These are phyloP conservation scores for Colletotrichum sansevieriae DNA, from an alignment of 2,329 filamentous ascomycete genomes.

Conservation along the genomic window DNA sequence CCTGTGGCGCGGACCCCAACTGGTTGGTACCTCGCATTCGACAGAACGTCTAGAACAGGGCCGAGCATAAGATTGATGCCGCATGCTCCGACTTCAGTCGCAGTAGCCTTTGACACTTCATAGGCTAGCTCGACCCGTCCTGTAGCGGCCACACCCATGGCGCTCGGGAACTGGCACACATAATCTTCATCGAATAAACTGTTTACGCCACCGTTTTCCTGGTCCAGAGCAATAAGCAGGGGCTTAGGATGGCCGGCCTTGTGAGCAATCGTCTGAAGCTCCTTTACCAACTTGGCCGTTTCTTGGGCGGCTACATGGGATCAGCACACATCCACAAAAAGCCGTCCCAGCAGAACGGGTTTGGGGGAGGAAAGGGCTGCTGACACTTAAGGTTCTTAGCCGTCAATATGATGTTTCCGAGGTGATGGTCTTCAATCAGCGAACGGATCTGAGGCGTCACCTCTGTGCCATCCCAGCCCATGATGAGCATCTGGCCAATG, in stretches of 20 bases:
- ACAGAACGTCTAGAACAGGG: conserved; percentile 92
- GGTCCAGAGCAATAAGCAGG: conserved; percentile 90
- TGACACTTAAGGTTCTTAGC: conserved; percentile 89
- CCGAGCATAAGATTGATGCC: conserved; percentile 97
- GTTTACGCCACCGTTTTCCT: conserved; percentile 98
- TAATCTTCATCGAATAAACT: conserved; percentile 96
- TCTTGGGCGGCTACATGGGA: conserved; percentile 82
- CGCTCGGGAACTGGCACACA: conserved; percentile 95
- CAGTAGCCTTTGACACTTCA: conserved; percentile 91
- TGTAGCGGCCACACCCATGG: conserved; percentile 96
- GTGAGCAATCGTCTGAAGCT: conserved; percentile 92
- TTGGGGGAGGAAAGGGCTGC: conserved; percentile 43
- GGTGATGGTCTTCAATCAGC: conserved; percentile 85
- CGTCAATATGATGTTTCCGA: conserved; percentile 88
- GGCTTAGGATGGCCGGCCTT: conserved; percentile 91
- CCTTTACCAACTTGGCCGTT: conserved; percentile 87
- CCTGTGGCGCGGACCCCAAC: conserved; percentile 90
- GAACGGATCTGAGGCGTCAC: conserved; percentile 86
- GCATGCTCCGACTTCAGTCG: conserved; percentile 90
- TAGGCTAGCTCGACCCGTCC: conserved; percentile 88
- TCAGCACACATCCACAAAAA: conserved; percentile 26
- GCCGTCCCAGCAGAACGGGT: neutral
- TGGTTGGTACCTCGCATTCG: conserved; percentile 91
- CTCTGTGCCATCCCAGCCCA: conserved; percentile 88
- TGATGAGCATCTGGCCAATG: conserved; percentile 83